phyloP scores from a whole-genome alignment of 1,139 yeast genomes.

The Magnusiomyces fungicola region DNA sequence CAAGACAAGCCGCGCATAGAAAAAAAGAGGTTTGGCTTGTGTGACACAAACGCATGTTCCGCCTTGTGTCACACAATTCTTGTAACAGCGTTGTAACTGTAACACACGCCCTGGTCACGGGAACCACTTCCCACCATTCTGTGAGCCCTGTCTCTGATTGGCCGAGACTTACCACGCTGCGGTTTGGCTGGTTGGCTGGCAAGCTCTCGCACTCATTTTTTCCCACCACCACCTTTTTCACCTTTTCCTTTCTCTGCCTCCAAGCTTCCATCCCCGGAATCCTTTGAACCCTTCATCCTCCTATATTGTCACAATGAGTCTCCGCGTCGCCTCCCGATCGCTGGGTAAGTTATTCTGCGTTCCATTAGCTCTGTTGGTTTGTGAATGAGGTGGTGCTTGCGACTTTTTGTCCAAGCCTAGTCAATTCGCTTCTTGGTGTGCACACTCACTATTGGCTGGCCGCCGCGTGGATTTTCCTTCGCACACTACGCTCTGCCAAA shows the following conservation, averaged over 20 bases:
- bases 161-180: not conserved
- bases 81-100: too few relatives aligned
- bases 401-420: not conserved
- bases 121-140: too few relatives aligned
- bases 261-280: conserved; percentile 1
- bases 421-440: not conserved
- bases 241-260: not conserved
- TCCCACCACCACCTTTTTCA: not conserved
- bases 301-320: conserved; percentile 21
- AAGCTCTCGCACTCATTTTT: not conserved
- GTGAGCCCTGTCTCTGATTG: not conserved
- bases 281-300: not conserved
- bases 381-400: not conserved
- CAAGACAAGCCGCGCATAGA: too few relatives aligned
- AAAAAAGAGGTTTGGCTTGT: too few relatives aligned
- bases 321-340: conserved; percentile 26
- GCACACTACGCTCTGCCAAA: not conserved
- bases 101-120: too few relatives aligned
- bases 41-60: too few relatives aligned
- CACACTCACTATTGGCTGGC: not conserved
- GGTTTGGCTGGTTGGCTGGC: not conserved
- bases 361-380: not conserved
- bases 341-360: conserved; percentile 20
- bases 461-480: not conserved
- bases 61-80: too few relatives aligned